Base-by-base conservation (phyloP, 1,284 basidiomycete species). In the Sphagnurus paluster region DNA sequence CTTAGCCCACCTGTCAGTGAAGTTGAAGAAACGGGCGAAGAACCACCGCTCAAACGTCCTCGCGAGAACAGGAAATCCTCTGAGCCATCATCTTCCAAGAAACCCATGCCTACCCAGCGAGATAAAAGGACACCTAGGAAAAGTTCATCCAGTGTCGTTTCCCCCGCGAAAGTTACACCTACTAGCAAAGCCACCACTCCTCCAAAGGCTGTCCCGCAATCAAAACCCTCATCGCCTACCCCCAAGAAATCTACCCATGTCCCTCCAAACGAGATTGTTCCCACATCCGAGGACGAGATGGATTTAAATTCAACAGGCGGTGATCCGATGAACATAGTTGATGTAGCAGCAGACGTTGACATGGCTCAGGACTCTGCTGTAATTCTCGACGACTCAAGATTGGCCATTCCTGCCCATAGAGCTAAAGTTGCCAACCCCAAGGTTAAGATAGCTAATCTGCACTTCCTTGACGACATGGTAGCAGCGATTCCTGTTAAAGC, bases 401-500 rank as follows among this genome's bases (percentile, higher is more conserved):
- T 21, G 16, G 56, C 45, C 23, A 30, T 67, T 0, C 76, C 77
- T 28, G 60, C 64, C 1, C 80, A 80, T 57, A 73, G 74, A 43
- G 62, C 59, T 2, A 74, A 77, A 35, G 65, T 61, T 11, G 67
- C 70, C 7, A 79, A 81, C 20, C 79, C 83, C 14, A 68, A 68
- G 3, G 72, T 85, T 13, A 77, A 77, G 54, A 57, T 77, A 44
- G 60, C 73, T 4, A 75, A 81, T 41, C 60, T 71, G 28, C 50
- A 59, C 5, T 46, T 58, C 33, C 57, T 70, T n/a, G 47, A 56
- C 28, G 49, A 44, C 6, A 53, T 67, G 48, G 65, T 68, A 19
- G 64, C 67, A 28, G 71, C 70, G 14, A 74, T 79, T 39, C 56
- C 73, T 5, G 66, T 71, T 5, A 84, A 81, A 58, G 69, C 72